phyloP scores from a whole-genome alignment of 352 stramenopile species.

The Phytophthora pseudosyringae region DNA sequence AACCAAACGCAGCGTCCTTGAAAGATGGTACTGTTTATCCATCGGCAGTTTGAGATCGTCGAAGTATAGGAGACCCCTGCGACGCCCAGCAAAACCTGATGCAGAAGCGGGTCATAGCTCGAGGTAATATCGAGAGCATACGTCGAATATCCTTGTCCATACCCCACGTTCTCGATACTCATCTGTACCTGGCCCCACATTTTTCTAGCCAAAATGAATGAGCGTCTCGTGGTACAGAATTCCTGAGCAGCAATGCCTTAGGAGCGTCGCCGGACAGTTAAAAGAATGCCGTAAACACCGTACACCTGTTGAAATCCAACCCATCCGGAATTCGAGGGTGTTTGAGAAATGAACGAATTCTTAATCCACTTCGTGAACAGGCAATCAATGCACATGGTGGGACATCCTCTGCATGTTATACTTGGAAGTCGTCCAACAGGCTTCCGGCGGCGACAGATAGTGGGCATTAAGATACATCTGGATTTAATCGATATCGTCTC shows the following conservation, averaged over 20 bases:
- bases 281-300: not conserved
- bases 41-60: not conserved
- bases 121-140: slow-evolving; percentile 7
- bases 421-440: slow-evolving; percentile 15
- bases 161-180: not conserved
- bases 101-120: slow-evolving; percentile 4
- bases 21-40: not conserved
- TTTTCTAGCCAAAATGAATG: not conserved
- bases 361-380: not conserved
- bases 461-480: slow-evolving; percentile 8
- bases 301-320: not conserved
- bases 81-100: not conserved
- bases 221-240: not conserved
- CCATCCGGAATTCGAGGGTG: not conserved
- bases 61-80: not conserved
- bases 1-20: not conserved
- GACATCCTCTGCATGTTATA: slow-evolving; percentile 13
- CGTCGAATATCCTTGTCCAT: not conserved
- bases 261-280: not conserved
- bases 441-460: slow-evolving; percentile 4
- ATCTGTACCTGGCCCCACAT: too few species aligned
- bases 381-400: not conserved
- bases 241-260: not conserved
- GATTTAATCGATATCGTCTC: not conserved
- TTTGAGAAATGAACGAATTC: not conserved